Evolutionary conservation across 305 asterid genomes (phyloP).

Genomic region (Withania somnifera): DNA sequence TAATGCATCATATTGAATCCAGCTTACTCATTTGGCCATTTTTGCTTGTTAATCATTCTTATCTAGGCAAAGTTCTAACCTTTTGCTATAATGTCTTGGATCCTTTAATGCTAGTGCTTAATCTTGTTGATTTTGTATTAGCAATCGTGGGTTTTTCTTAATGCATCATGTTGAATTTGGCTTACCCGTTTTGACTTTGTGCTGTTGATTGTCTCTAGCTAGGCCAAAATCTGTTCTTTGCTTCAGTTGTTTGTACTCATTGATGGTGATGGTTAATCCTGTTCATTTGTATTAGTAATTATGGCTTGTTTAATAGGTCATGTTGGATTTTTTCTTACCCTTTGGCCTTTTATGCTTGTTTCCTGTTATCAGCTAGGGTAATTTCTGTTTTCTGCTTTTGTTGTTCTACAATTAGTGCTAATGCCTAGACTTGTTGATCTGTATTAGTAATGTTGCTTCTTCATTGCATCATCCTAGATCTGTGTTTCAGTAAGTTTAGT

Average conservation of each 20-base stretch:
- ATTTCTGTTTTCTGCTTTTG: background rate
- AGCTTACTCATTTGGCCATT: background rate
- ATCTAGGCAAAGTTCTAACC: background rate
- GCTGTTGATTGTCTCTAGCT: background rate
- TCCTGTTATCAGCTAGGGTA: background rate
- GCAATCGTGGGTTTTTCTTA: background rate
- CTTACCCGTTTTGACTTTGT: background rate
- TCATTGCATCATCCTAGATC: background rate
- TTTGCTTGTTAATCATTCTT: background rate
- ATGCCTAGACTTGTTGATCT: background rate
- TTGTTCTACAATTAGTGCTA: background rate
- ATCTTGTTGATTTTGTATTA: background rate
- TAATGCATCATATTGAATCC: background rate
- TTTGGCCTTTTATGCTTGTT: background rate
- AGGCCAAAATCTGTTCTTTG: background rate
- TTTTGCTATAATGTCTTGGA: background rate
- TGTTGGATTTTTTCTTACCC: background rate
- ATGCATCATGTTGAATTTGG: background rate
- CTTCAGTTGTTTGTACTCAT: background rate
- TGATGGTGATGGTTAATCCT: background rate
- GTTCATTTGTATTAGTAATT: background rate
- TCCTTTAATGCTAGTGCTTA: background rate
- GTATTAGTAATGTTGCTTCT: background rate
- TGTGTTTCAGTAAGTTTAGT: background rate
- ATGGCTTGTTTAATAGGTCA: background rate